Percentiles rank a stretch among this genome's conserved stretches.
Conservation (phyloP, 352 stramenopile species). For the Pythium grandisporangium region DNA sequence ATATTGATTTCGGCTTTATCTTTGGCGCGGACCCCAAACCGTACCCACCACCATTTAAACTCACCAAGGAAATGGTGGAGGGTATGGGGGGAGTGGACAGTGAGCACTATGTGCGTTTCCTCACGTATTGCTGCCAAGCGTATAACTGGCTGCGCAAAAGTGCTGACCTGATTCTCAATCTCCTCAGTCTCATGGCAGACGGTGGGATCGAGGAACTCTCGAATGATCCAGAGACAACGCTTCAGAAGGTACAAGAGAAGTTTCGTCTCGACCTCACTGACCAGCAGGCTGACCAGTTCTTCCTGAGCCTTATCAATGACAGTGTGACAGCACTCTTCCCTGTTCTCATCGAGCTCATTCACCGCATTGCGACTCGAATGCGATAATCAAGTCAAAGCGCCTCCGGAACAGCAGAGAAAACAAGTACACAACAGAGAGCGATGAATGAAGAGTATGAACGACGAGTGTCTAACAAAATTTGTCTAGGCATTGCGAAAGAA, state of each 20-base stretch:
- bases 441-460: too few species aligned
- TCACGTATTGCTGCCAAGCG: constrained; percentile 89
- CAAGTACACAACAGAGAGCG: too few species aligned
- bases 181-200: constrained; percentile 98
- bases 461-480: too few species aligned
- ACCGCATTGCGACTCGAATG: constrained; percentile 83
- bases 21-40: constrained; percentile 98
- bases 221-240: constrained; percentile 70
- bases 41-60: constrained; percentile 96
- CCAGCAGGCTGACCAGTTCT: constrained; percentile 96
- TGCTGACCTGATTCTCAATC: constrained; percentile 96
- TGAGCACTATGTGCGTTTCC: constrained; percentile 90
- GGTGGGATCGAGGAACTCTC: constrained; percentile 94
- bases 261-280: constrained; percentile 97
- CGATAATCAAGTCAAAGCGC: constrained; percentile 35
- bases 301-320: constrained; percentile 94
- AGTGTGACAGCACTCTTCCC: constrained; percentile 90
- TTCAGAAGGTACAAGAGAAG: constrained; percentile 92
- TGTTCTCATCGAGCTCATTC: constrained; percentile 82
- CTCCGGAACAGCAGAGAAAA: too few species aligned
- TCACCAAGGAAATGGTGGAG: constrained; percentile 97
- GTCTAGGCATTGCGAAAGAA: too few species aligned
- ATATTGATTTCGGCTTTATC: constrained; percentile 99
- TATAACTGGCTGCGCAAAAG: constrained; percentile 96
- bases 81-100: constrained; percentile 91